A percentile compares a stretch with the other conserved stretches of the same genome.
phyloP scores from a whole-genome alignment of 2,329 filamentous ascomycete genomes.

The Cercospora janseana region DNA sequence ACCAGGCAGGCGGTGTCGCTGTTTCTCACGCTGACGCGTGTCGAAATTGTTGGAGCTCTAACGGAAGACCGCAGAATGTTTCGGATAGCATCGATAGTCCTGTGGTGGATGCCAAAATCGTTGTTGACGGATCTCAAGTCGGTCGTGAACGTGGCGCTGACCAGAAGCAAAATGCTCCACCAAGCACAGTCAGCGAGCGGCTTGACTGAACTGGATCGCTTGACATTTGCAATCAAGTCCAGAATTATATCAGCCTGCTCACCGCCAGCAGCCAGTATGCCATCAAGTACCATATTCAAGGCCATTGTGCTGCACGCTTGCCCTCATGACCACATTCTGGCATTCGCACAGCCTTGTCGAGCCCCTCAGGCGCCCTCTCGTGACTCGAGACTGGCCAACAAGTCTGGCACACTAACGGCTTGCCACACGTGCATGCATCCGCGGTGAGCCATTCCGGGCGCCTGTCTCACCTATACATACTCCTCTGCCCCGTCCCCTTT shows the following conservation, averaged over 20 bases:
- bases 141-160: neutral
- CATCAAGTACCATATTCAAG: too few relatives aligned
- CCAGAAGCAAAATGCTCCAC: too few relatives aligned
- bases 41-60: conserved; percentile 2
- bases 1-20: too few relatives aligned
- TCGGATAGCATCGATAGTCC: neutral
- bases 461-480: conserved; percentile 12
- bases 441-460: conserved; percentile 7
- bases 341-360: neutral
- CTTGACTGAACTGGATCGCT: too few relatives aligned
- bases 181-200: too few relatives aligned
- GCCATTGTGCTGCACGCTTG: too few relatives aligned
- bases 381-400: too few relatives aligned
- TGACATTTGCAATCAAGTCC: too few relatives aligned
- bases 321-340: too few relatives aligned
- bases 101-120: neutral
- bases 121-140: too few relatives aligned
- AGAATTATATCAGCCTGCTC: too few relatives aligned
- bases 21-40: neutral
- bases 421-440: conserved; percentile 7
- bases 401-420: conserved; percentile 2
- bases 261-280: too few relatives aligned
- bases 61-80: conserved; percentile 13
- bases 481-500: neutral
- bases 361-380: neutral